Evolutionary conservation across 208 protist species (phyloP).

Genomic region (Wallacemonas sp.): DNA sequence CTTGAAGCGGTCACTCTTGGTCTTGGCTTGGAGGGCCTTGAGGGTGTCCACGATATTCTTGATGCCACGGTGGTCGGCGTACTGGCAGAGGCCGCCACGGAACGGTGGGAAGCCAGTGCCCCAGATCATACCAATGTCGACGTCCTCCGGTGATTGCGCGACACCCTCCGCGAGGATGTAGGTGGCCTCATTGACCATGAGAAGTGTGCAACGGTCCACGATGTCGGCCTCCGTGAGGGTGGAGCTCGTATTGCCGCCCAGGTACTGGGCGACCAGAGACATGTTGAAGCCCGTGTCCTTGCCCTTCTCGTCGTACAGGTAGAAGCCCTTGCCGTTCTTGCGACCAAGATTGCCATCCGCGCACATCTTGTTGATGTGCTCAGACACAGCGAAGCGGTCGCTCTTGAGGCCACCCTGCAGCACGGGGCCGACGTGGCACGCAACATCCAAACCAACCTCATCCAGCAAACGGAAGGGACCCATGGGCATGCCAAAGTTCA

Average conservation of each 20-base stretch:
- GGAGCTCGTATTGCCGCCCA: slow-evolving; percentile 28
- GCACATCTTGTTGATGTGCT: slow-evolving; percentile 56
- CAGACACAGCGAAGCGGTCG: slow-evolving; percentile 59
- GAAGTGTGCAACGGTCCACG: slow-evolving; percentile 76
- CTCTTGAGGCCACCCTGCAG: slow-evolving; percentile 63
- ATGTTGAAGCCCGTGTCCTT: slow-evolving; percentile 65
- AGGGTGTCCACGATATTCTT: slow-evolving; percentile 54
- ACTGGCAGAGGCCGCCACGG: slow-evolving; percentile 76
- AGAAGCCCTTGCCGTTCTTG: slow-evolving; percentile 91
- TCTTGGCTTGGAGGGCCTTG: slow-evolving; percentile 41
- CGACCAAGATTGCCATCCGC: slow-evolving; percentile 70
- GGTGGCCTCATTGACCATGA: slow-evolving; percentile 87
- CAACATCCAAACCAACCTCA: slow-evolving; percentile 92
- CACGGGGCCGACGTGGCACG: slow-evolving; percentile 70
- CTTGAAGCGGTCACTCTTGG: slow-evolving; percentile 57
- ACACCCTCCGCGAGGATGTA: slow-evolving; percentile 74
- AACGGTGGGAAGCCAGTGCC: slow-evolving; percentile 86
- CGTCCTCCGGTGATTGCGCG: slow-evolving; percentile 62
- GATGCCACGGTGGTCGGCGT: slow-evolving; percentile 74
- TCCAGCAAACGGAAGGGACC: slow-evolving; percentile 91
- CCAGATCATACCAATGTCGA: slow-evolving; percentile 88
- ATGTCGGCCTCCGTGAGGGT: slow-evolving; percentile 57
- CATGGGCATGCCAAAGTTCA: slow-evolving; percentile 92
- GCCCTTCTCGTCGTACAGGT: slow-evolving; percentile 73
- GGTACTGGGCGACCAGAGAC: slow-evolving; percentile 27